These are phyloP conservation scores for Sclerotinia borealis DNA, from an alignment of 2,329 filamentous ascomycete genomes.

Conservation along the genomic window DNA sequence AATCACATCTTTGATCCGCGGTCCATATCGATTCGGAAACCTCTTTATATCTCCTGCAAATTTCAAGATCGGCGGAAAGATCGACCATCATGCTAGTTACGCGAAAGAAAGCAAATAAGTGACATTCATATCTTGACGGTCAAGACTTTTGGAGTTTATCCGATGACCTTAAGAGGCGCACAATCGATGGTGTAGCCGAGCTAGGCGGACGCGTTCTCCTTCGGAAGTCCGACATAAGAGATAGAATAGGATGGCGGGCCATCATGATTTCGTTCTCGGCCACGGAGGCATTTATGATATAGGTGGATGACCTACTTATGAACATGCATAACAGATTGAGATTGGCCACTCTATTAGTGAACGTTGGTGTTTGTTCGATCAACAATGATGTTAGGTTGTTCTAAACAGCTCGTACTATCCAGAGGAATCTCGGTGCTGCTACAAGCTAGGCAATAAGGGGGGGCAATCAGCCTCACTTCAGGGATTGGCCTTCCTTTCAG, in stretches of 20 bases:
- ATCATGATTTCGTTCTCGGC: too few species aligned
- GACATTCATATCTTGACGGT: not conserved
- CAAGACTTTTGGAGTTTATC: not conserved
- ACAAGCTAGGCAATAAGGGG: too few species aligned
- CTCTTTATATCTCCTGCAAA: not conserved
- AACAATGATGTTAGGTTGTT: not conserved
- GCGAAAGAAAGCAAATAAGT: not conserved
- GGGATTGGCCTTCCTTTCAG: too few species aligned
- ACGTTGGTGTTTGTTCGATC: not conserved
- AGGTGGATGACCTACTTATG: not conserved
- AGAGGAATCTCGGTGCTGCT: not conserved
- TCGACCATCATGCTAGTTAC: not conserved
- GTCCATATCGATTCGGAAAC: not conserved
- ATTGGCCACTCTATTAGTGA: too few species aligned
- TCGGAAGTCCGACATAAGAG: not conserved
- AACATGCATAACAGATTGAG: too few species aligned
- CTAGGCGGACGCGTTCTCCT: too few species aligned
- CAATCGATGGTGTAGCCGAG: not conserved
- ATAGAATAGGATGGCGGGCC: too few species aligned
- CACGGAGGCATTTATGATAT: not conserved
- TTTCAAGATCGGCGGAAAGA: too few species aligned
- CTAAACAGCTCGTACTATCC: not conserved
- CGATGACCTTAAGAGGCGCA: too few species aligned
- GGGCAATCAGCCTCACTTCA: too few species aligned
- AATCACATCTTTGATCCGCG: not conserved